Evolutionary conservation across 768 basidiomycete genomes (phyloP), one percentile per base, ranked within the genome.

Genomic region (Trichaptum fuscoviolaceum): DNA sequence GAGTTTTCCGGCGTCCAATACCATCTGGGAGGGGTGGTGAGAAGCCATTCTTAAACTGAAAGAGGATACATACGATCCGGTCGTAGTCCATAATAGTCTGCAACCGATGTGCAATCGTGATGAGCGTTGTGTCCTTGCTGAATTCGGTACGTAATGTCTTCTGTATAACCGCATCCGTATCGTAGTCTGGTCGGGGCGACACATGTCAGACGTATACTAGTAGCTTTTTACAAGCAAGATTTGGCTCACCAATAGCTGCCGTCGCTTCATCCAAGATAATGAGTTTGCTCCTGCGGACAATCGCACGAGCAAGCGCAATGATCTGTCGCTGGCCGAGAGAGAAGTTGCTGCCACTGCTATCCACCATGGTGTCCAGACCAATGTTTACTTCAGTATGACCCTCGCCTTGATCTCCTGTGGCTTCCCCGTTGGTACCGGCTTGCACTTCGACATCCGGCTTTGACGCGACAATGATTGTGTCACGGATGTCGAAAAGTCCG

Each of bases 231-330:
- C 23, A 59, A 5, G 58, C 2, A 8, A 30, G 30, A 61, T 34
- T 67, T 69, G 42, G 7, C 64, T 65, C 25, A n/a, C 35, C 35
- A 34, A 71, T 67, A 7, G 71, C 70, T 35, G 70, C 68, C 1
- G 80, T 82, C 0, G 77, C 78, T 69, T 81, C 80, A 64, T 82
- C 81, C 35, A 81, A 72, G 35, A 82, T 75, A 64, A 80, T 52
- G 1, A 61, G 20, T 8, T 57, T 35, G 27, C 62, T 64, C 35
- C 35, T 23, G 26, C 62, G 35, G 12, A 71, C 42, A 20, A 66
- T 23, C 57, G 80, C 81, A 62, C 81, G 70, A 0, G 79, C 80
- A 0, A 82, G 71, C 0, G 78, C 77, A n/a, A 82, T 77, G 7
- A 82, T 70, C 67, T 82, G 81, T 17, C 78, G 70, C 69, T 82